phyloP scores from a whole-genome alignment of 2,329 filamentous ascomycete species.

The Penicillium digitatum region DNA sequence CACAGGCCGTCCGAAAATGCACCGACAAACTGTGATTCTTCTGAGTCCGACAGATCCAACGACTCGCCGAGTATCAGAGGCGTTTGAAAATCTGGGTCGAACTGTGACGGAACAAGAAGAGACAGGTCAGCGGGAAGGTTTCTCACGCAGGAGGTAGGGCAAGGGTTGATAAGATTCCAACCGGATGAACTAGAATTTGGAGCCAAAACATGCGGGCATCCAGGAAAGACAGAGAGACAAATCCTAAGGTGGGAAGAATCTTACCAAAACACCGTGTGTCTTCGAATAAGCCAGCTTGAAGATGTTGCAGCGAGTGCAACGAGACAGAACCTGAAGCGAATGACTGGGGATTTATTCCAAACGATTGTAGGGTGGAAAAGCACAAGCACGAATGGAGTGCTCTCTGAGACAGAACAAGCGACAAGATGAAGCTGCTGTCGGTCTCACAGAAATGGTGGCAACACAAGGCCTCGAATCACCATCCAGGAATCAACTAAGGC shows the following conservation, averaged over 20 bases:
- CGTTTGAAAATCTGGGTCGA: constrained; percentile 45
- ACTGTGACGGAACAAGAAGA: constrained; percentile 23
- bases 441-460: constrained; percentile 31
- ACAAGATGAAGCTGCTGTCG: constrained; percentile 36
- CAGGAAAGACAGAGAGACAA: constrained; percentile 26
- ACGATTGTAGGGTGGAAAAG: constrained; percentile 38
- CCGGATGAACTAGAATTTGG: constrained; percentile 16
- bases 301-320: constrained; percentile 46
- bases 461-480: constrained; percentile 36
- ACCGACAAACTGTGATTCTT: constrained; percentile 44
- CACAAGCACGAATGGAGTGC: constrained; percentile 24
- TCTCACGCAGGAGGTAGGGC: constrained; percentile 5
- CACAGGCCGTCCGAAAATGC: constrained; percentile 50
- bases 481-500: constrained; percentile 28
- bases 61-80: constrained; percentile 48
- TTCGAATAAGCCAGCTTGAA: constrained; percentile 51
- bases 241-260: constrained; percentile 17
- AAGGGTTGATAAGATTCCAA: constrained; percentile 16
- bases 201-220: constrained; percentile 24
- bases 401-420: constrained; percentile 46
- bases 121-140: constrained; percentile 16
- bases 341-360: constrained; percentile 44
- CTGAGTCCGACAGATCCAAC: constrained; percentile 44
- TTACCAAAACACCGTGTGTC: constrained; percentile 45
- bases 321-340: constrained; percentile 44